Conservation (phyloP, 257 asterid genomes). For the Solanum tacnaense region DNA sequence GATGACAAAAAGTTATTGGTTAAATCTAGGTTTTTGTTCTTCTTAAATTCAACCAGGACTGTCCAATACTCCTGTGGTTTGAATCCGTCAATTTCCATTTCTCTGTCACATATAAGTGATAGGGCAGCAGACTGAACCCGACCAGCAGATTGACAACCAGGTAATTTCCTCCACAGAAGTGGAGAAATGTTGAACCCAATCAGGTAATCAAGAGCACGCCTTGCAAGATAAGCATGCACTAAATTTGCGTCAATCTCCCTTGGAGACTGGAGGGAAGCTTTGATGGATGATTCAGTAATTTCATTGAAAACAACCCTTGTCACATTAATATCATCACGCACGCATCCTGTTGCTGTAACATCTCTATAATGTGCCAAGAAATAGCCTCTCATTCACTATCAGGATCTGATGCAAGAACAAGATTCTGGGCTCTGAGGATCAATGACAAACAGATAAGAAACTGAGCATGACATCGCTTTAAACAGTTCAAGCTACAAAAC, state of each 20-base stretch:
- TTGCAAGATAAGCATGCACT: constrained; percentile 91
- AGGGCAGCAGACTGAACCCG: constrained; percentile 94
- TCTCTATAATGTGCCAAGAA: constrained; percentile 92
- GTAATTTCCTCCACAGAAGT: constrained; percentile 84
- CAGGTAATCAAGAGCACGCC: constrained; percentile 92
- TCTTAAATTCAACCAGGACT: constrained; percentile 40
- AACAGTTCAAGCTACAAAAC: neutral
- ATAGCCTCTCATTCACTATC: constrained; percentile 97
- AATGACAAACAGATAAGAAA: constrained; percentile 23
- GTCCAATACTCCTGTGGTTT: constrained; percentile 83
- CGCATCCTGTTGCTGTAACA: constrained; percentile 87
- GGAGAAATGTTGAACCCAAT: constrained; percentile 95
- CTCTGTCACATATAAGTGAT: constrained; percentile 79
- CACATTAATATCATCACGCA: constrained; percentile 52
- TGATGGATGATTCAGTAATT: constrained; percentile 82
- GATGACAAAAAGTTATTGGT: constrained; percentile 32
- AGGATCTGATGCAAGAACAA: constrained; percentile 93
- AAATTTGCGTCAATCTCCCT: constrained; percentile 63
- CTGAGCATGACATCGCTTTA: neutral
- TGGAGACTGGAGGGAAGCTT: constrained; percentile 75
- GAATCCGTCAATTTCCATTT: constrained; percentile 68
- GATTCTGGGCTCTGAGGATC: constrained; percentile 65
- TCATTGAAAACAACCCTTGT: constrained; percentile 82
- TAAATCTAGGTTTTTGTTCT: constrained; percentile 9
- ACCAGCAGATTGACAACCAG: constrained; percentile 96